These are phyloP conservation scores for Omphalotus olearius DNA, from an alignment of 1,284 basidiomycete genomes.

Conservation along the genomic window DNA sequence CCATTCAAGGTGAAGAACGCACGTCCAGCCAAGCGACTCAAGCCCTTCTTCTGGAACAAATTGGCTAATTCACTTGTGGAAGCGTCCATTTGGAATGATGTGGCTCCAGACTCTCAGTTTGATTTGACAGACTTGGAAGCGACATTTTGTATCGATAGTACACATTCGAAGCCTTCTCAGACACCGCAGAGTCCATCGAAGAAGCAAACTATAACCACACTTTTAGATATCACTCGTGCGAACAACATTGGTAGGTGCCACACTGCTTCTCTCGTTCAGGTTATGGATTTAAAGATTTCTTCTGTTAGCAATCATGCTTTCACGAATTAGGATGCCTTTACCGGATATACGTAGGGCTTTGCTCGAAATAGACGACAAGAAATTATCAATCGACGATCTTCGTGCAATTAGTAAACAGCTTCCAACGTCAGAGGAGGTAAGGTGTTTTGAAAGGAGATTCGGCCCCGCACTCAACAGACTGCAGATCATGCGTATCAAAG, in stretches of 20 bases:
- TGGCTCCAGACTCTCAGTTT: slow-evolving; percentile 38
- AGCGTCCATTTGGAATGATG: slow-evolving; percentile 72
- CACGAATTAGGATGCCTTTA: slow-evolving; percentile 63
- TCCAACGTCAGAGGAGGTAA: slow-evolving; percentile 76
- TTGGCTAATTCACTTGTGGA: slow-evolving; percentile 39
- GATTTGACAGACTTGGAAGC: slow-evolving; percentile 71
- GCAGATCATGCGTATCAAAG: slow-evolving; percentile 59
- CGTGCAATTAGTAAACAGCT: slow-evolving; percentile 69
- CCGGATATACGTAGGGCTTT: slow-evolving; percentile 65
- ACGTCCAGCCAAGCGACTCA: slow-evolving; percentile 59
- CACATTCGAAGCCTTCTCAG: slow-evolving; percentile 38
- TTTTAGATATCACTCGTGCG: slow-evolving; percentile 79
- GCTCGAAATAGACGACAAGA: slow-evolving; percentile 64
- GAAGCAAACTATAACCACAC: slow-evolving; percentile 61
- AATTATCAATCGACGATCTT: slow-evolving; percentile 66
- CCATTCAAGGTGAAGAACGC: slow-evolving; percentile 25
- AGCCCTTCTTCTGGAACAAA: slow-evolving; percentile 92
- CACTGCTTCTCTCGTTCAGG: not conserved
- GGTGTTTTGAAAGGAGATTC: slow-evolving; percentile 12
- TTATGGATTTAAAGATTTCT: not conserved
- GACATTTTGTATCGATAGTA: slow-evolving; percentile 65
- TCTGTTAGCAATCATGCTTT: slow-evolving; percentile 72
- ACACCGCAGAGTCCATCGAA: slow-evolving; percentile 37
- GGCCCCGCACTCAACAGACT: not conserved
- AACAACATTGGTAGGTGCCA: slow-evolving; percentile 69